Percentiles rank a stretch among this genome's conserved stretches.
These are phyloP conservation scores for Endoconidiophora polonica DNA, from an alignment of 2,329 filamentous ascomycete species.

Conservation along the genomic window DNA sequence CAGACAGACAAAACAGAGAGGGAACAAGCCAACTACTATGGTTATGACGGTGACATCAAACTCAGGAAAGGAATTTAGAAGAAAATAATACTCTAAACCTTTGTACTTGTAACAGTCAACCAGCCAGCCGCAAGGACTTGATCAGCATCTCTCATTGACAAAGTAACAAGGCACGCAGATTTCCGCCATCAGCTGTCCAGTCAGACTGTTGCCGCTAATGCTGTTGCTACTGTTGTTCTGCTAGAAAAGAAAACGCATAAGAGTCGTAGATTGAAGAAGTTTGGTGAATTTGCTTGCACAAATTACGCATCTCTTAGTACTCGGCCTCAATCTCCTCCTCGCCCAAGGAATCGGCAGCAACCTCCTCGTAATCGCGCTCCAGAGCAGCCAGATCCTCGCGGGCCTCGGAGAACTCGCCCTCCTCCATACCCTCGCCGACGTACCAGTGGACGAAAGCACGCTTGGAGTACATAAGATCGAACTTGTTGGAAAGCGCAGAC, in stretches of 20 bases:
- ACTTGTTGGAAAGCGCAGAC: conserved; percentile 92
- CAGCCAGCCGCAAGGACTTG: neutral
- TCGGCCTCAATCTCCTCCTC: conserved; percentile 77
- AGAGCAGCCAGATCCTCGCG: conserved; percentile 96
- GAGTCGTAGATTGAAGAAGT: conserved; percentile 3
- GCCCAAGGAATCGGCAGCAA: conserved; percentile 84
- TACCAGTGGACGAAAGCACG: conserved; percentile 99
- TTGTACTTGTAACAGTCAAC: conserved; percentile 7
- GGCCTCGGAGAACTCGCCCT: conserved; percentile 98
- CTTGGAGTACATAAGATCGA: conserved; percentile 99
- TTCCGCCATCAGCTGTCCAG: no score
- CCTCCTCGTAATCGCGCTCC: conserved; percentile 97
- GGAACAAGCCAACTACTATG: neutral
- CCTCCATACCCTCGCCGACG: conserved; percentile 99
- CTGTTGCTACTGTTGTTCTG: conserved; percentile 2
- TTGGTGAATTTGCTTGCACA: conserved; percentile 1
- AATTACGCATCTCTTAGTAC: conserved; percentile 45
- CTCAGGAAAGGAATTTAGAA: conserved; percentile 3
- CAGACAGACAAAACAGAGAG: conserved; percentile 2
- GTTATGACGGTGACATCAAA: conserved; percentile 1
- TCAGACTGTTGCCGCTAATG: neutral
- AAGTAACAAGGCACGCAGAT: no score
- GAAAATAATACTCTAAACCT: conserved; percentile 10
- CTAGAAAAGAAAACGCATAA: conserved; percentile 1
- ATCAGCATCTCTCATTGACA: no score